Evolutionary conservation across 768 basidiomycete genomes (phyloP), one percentile per base, ranked within the genome.

Genomic region (Suillus subluteus): DNA sequence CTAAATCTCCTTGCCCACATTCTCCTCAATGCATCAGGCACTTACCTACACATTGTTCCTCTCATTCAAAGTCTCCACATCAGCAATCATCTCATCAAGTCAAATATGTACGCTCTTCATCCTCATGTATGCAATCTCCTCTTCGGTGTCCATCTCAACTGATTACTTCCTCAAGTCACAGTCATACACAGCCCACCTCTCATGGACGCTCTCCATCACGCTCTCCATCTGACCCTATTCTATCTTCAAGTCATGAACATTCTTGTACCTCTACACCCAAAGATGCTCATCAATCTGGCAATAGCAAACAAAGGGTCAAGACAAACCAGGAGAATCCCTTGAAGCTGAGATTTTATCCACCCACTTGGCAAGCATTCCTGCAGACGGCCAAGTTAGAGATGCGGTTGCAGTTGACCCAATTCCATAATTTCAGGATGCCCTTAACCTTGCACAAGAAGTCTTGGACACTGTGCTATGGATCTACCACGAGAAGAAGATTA

Each of bases 221-320:
- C 21, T 46, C 44, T 46, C 4, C 4, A 46, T 44, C 44, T 21
- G 44, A 21, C 0, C 0, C 43, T 44, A 21, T 1, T 44, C 18
- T 44, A 0, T 1, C 18, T 44, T 0, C 0, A 44, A 44, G 0
- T 8, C 3, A 0, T 11, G 21, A 46, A 46, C 0, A 0, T 0
- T 46, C 44, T 21, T 0, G 3, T 0, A 46, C 8, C 3, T 0
- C 8, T 46, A 46, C 21, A 46, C 44, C 44, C 1, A 0, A 21
- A 21, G 44, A 46, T 4, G 4, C 44, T 46, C 21, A 0, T 21
- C 44, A 0, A 44, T 44, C 44, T 9, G 4, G 44, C 2, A 46
- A 21, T 0, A 1, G 18, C 43, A 44, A 44, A 1, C 3, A 2
- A 2, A 44, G 8, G 43, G 43, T 21, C 44, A 21, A 44, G 44